Percentiles rank a stretch among this genome's conserved stretches.
phyloP scores from a whole-genome alignment of 805 yeast species.

The Clavispora santaluciae region DNA sequence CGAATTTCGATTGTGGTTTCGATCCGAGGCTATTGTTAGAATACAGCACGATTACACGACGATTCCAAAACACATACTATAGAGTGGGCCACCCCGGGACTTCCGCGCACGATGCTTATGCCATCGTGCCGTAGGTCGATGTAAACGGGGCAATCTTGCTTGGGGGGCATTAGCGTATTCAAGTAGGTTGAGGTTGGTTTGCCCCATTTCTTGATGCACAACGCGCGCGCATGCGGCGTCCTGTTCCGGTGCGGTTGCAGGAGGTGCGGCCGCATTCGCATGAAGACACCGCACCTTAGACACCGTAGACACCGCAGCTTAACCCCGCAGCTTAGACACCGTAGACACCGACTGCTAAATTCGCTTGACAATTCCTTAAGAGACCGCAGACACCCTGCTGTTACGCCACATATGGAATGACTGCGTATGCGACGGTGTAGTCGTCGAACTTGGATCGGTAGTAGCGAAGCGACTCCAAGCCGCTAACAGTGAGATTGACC shows the following conservation, averaged over 20 bases:
- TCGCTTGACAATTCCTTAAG: no score
- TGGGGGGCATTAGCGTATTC: slow-evolving; percentile 12
- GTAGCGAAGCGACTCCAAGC: slow-evolving; percentile 47
- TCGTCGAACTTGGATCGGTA: slow-evolving; percentile 34
- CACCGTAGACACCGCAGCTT: no score
- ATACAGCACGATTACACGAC: no score
- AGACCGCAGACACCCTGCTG: no score
- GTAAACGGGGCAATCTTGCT: slow-evolving; percentile 23
- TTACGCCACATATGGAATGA: slow-evolving; percentile 35
- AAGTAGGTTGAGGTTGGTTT: neutral
- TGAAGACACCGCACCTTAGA: no score
- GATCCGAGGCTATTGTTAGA: slow-evolving; percentile 44
- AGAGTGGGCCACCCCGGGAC: slow-evolving; percentile 64
- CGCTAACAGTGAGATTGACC: slow-evolving; percentile 51
- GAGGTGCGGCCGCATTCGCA: neutral
- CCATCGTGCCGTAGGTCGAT: slow-evolving; percentile 46
- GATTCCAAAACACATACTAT: slow-evolving; percentile 29
- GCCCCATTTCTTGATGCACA: neutral
- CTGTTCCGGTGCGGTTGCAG: neutral
- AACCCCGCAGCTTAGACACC: no score
- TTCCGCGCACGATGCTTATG: slow-evolving; percentile 53
- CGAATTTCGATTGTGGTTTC: slow-evolving; percentile 54
- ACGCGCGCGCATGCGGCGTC: neutral
- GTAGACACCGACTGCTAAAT: no score
- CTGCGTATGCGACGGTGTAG: slow-evolving; percentile 25